Evolutionary conservation across 78 protist genomes (phyloP), one percentile per base, ranked within the genome.

Genomic region (Pelomyxa schiedti): DNA sequence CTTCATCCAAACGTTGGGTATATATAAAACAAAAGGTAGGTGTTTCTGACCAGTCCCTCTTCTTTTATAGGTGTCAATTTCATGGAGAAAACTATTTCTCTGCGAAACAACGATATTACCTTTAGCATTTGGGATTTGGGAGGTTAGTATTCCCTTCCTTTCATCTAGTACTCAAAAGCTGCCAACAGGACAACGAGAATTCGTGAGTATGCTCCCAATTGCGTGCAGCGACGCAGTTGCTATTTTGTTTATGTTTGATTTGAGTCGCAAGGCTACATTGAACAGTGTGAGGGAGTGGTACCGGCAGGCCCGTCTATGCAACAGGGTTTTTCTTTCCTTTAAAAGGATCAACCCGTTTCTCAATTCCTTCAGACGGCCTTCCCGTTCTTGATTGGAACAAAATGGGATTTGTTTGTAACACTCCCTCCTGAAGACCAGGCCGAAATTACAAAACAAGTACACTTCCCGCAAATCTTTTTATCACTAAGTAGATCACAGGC

Each of bases 91-190:
- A 83, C 89, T 0, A 80, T 94, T 32, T 39, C 66, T 22, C 47
- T 97, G 28, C 84, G 89, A 39, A 81, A 85, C 16, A 88, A 86
- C 3, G 95, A 95, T 22, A 83, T 95, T 53, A 95, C 95, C 28
- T 92, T 97, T 74, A 53, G 73, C 29, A 87, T 97, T 47, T 97
- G 97, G 98, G 98, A 97, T 81, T 84, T 97, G 0, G 98, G 98
- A 69, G 98, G 97, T 69, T 26, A 4, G 42, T 4, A 3, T 72
- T 22, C 70, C 70, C 24, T 16, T 68, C 75, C 75, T 22, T 16
- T n/a, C 30, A 77, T 22, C 16, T 39, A 75, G 16, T n/a, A 74
- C 75, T 41, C 39, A 28, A 69, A 32, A 75, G 22, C 26, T 35
- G 70, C n/a, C 5, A 38, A 3, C 67, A 84, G 89, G 95, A 26